These are phyloP conservation scores for Tetracentron sinense DNA, from an alignment of 164 flowering plant genomes.

Conservation along the genomic window DNA sequence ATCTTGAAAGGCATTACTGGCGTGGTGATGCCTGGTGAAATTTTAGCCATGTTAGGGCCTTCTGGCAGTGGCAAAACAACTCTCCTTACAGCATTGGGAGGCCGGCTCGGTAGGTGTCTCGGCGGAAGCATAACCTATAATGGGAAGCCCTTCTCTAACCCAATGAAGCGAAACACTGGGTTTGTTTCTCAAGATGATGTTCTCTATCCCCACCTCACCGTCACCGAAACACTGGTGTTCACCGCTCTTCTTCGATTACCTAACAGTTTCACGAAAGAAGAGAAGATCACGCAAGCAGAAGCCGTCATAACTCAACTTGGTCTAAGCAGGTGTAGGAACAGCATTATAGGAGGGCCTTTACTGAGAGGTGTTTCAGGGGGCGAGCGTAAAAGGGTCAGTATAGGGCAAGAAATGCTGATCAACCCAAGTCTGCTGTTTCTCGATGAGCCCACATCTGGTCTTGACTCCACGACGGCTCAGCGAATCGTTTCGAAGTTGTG, in stretches of 20 bases:
- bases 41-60: slow-evolving; percentile 86
- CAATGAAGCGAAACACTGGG: slow-evolving; percentile 58
- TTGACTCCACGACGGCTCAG: slow-evolving; percentile 73
- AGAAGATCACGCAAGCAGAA: slow-evolving; percentile 49
- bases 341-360: slow-evolving; percentile 33
- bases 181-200: slow-evolving; percentile 81
- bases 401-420: slow-evolving; percentile 74
- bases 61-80: slow-evolving; percentile 93
- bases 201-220: slow-evolving; percentile 64
- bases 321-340: slow-evolving; percentile 48
- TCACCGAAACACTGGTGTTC: slow-evolving; percentile 62
- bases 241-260: slow-evolving; percentile 76
- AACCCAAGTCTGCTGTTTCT: slow-evolving; percentile 68
- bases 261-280: slow-evolving; percentile 31
- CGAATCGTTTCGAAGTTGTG: slow-evolving; percentile 52
- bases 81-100: slow-evolving; percentile 65
- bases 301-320: slow-evolving; percentile 50
- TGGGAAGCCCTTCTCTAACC: slow-evolving; percentile 44
- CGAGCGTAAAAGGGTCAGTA: slow-evolving; percentile 36
- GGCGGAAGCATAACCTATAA: slow-evolving; percentile 61
- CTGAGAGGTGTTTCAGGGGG: slow-evolving; percentile 33
- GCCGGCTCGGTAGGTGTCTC: slow-evolving; percentile 45
- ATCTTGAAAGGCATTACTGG: slow-evolving; percentile 66
- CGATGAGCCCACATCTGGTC: slow-evolving; percentile 86
- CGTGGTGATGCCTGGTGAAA: slow-evolving; percentile 61